phyloP scores from a whole-genome alignment of 2,329 filamentous ascomycete genomes.

The Gnomoniopsis sp. region DNA sequence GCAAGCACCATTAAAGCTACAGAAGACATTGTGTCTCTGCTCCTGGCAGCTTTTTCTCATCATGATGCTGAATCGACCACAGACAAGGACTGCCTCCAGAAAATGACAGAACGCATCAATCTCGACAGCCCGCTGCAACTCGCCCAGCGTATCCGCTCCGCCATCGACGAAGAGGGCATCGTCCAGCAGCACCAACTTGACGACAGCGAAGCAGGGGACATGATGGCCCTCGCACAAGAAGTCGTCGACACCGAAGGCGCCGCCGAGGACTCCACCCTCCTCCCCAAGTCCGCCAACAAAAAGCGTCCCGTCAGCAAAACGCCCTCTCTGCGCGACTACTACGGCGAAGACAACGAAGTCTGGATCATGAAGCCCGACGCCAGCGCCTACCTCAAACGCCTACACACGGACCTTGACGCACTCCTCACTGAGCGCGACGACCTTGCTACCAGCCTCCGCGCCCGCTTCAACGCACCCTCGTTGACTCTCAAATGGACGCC shows the following conservation, averaged over 20 bases:
- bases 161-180: constrained; percentile 93
- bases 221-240: constrained; percentile 70
- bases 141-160: constrained; percentile 65
- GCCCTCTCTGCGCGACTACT: constrained; percentile 51
- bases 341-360: constrained; percentile 55
- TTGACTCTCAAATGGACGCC: constrained; percentile 84
- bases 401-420: constrained; percentile 65
- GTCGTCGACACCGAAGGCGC: constrained; percentile 65
- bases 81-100: constrained; percentile 34
- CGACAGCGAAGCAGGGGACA: constrained; percentile 66
- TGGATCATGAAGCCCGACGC: constrained; percentile 69
- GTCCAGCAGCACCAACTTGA: constrained; percentile 74
- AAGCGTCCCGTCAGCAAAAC: constrained; percentile 35
- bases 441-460: constrained; percentile 60
- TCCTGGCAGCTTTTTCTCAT: constrained; percentile 26
- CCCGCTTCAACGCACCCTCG: constrained; percentile 57
- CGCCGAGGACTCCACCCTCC: constrained; percentile 48
- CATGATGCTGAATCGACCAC: neutral
- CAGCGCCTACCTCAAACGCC: constrained; percentile 58
- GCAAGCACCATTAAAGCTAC: constrained; percentile 78
- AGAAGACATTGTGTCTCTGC: constrained; percentile 56
- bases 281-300: constrained; percentile 46
- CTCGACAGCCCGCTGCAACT: constrained; percentile 66
- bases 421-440: constrained; percentile 58
- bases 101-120: constrained; percentile 56